Evolutionary conservation across 1,284 basidiomycete species (phyloP), one percentile per base, ranked within the genome.

Genomic region (Malassezia psittaci): DNA sequence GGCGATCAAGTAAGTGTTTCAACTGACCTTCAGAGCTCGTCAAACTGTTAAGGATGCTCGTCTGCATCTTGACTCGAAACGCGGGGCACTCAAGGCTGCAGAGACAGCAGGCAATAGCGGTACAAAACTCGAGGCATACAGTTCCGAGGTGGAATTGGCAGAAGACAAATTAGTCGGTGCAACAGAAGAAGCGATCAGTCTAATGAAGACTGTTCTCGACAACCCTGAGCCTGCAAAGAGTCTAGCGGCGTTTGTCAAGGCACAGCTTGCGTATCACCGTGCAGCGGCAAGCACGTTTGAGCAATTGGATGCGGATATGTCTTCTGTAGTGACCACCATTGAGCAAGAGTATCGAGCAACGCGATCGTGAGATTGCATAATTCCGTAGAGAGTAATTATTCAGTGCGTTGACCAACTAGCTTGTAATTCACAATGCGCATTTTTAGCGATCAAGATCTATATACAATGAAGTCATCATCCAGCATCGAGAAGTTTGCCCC

Each of bases 201-300:
- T 94, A 57, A 96, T 96, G 93, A 94, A 96, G 81, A 86, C 87
- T 39, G 91, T 96, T 12, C 81, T 96, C 41, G 91, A 96, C 71
- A 94, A 96, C 78, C 93, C 93, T 44, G 93, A 96, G 77, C 89
- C 93, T 0, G 78, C 96, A 74, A 90, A 88, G 81, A 88, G 90
- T 77, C 77, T 98, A 48, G 89, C 90, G 61, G 85, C 88, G 69
- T 84, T 98, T 52, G 82, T 85, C 73, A 94, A 94, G 77, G 88
- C 94, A 44, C 78, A 93, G 80, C 82, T 94, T 42, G 79, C 86
- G 65, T 96, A 83, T 80, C 85, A 87, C 76, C 83, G 85, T 36
- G 79, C 83, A 36, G 87, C 88, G 8, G 89, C 88, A 9, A 90
- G 94, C 29, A 45, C 59, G 43, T 57, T 66, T 38, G 61, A 54